Evolutionary conservation across 257 asterid genomes (phyloP), one percentile per base, ranked within the genome.

Genomic region (Petunia secreta): DNA sequence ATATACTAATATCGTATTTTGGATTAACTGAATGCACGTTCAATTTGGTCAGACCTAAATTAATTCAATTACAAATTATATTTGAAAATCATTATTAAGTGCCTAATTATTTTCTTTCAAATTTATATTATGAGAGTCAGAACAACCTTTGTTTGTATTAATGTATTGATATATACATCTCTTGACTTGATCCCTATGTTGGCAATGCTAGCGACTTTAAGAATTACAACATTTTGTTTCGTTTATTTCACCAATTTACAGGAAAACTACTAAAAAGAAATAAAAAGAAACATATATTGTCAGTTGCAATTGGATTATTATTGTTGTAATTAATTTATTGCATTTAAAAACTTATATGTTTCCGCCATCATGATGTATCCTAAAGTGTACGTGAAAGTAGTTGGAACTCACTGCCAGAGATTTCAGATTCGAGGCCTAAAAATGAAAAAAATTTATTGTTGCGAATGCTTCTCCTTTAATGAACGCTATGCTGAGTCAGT

Each of bases 141-240:
- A 69, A 69, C 77, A 46, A 6, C 16, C 15, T 53, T 16, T 44
- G 16, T 9, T 1, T 39, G 8, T 63, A 16, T 43, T 68, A 69
- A 8, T 69, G 53, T 25, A 25, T 8, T 38, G 2, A 48, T 66
- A 25, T 37, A 59, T 59, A 44, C 2, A 14, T 44, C 4, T 44
- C n/a, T 16, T 68, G 75, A 68, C 58, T 40, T 46, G 57, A 55
- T 46, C 44, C 41, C 57, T 15, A 43, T 68, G 57, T 68, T 44
- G 43, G 55, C 55, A 50, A 25, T 16, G 39, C 38, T 8, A 68
- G 4, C 16, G 44, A 57, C 14, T 44, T 68, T 68, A 44, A 16
- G 43, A 16, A 9, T 5, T 44, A n/a, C n/a, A 4, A 4, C 1
- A 8, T 68, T 8, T 6, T 44, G n/a, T n/a, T n/a, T n/a, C n/a